These are phyloP conservation scores for Candida nemodendra DNA, from an alignment of 805 yeast species.

Conservation along the genomic window DNA sequence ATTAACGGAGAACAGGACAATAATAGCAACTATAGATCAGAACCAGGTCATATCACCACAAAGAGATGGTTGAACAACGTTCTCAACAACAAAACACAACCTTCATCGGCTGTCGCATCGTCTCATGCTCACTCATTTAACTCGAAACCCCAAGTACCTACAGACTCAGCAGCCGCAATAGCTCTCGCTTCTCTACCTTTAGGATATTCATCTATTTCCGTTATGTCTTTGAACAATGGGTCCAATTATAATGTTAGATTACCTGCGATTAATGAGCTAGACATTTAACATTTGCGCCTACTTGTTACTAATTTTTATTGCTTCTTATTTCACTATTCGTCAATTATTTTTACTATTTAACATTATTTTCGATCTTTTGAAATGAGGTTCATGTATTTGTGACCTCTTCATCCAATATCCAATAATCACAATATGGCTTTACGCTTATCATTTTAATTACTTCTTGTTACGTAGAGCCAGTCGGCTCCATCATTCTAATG, in stretches of 20 bases:
- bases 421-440: too few relatives aligned
- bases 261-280: constrained; percentile 27
- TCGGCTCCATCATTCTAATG: too few relatives aligned
- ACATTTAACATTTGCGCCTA: too few relatives aligned
- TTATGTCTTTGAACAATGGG: background rate
- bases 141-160: background rate
- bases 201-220: constrained; percentile 5
- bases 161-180: constrained; percentile 7
- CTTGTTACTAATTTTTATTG: too few relatives aligned
- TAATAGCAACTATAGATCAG: constrained; percentile 2
- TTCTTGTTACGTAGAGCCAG: too few relatives aligned
- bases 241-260: constrained; percentile 13
- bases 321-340: too few relatives aligned
- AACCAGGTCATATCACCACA: constrained; percentile 10
- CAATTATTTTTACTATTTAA: too few relatives aligned
- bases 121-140: background rate
- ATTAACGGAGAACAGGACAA: constrained; percentile 9
- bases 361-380: too few relatives aligned
- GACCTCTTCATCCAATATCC: too few relatives aligned
- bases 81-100: constrained; percentile 10
- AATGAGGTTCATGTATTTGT: too few relatives aligned
- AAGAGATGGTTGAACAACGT: constrained; percentile 22
- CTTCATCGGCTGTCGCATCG: constrained; percentile 4
- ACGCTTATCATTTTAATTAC: too few relatives aligned
- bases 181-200: constrained; percentile 4